Evolutionary conservation across 768 basidiomycete species (phyloP).

Genomic region (Pholiota conissans): DNA sequence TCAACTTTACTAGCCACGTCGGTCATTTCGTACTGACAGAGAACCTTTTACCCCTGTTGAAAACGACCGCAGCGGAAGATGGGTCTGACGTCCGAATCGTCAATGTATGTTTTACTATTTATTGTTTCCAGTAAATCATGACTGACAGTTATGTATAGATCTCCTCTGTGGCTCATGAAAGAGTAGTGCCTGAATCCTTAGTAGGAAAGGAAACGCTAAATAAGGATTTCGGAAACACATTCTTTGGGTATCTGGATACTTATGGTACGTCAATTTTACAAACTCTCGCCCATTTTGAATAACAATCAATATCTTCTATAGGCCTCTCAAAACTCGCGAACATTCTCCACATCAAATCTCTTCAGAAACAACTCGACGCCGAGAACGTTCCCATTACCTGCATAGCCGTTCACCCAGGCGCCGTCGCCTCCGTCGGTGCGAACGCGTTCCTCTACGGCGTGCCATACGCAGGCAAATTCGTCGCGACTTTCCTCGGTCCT

Average conservation of each 20-base stretch:
- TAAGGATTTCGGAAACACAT: constrained; percentile 26
- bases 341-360: constrained; percentile 46
- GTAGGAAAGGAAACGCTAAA: constrained; percentile 26
- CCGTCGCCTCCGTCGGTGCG: constrained; percentile 29
- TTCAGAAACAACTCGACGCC: constrained; percentile 46
- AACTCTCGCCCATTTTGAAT: too few relatives aligned
- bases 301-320: too few relatives aligned
- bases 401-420: constrained; percentile 43
- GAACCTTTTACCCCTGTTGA: constrained; percentile 20
- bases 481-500: constrained; percentile 7
- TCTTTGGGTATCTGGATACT: constrained; percentile 18
- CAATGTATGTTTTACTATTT: constrained; percentile 20
- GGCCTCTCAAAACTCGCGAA: constrained; percentile 53
- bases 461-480: constrained; percentile 11
- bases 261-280: constrained; percentile 29
- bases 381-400: constrained; percentile 34
- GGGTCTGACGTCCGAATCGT: constrained; percentile 22
- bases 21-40: constrained; percentile 23
- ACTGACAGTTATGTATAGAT: neutral
- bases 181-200: neutral
- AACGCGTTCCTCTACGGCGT: constrained; percentile 9
- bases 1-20: constrained; percentile 27
- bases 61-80: constrained; percentile 15
- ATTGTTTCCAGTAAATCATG: neutral
- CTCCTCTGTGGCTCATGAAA: constrained; percentile 7